These are phyloP conservation scores for Mycena capillaripes DNA, from an alignment of 768 basidiomycete species.

Conservation along the genomic window DNA sequence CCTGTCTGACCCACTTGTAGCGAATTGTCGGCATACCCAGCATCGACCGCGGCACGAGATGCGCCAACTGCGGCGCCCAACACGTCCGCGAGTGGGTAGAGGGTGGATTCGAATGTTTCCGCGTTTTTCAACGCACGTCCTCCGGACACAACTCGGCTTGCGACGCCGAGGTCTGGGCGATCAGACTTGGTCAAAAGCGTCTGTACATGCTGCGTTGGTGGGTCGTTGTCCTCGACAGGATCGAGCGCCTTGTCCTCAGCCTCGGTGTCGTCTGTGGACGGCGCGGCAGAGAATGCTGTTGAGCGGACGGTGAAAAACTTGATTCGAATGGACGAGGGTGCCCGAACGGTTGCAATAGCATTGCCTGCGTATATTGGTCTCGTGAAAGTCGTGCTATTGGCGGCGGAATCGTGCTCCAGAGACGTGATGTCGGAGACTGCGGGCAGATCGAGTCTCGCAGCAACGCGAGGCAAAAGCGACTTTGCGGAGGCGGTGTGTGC, in stretches of 20 bases:
- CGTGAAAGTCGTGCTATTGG: slow-evolving; percentile 86
- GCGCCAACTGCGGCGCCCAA: slow-evolving; percentile 97
- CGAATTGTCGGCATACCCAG: slow-evolving; percentile 98
- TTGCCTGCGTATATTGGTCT: slow-evolving; percentile 99
- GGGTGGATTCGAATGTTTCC: slow-evolving; percentile 88
- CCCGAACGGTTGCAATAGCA: slow-evolving; percentile 93
- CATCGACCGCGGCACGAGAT: slow-evolving; percentile 98
- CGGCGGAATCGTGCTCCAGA: slow-evolving; percentile 77
- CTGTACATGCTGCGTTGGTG: slow-evolving; percentile 73
- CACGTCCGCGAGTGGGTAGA: slow-evolving; percentile 93
- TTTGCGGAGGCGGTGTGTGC: slow-evolving; percentile 94
- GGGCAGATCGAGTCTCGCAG: slow-evolving; percentile 89
- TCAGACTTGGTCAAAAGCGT: slow-evolving; percentile 90
- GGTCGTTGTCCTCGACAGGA: slow-evolving; percentile 71
- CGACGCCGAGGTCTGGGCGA: slow-evolving; percentile 92
- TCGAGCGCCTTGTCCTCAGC: slow-evolving; percentile 75
- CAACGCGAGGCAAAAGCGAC: slow-evolving; percentile 92
- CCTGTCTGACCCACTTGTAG: slow-evolving; percentile 99
- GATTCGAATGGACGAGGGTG: slow-evolving; percentile 79
- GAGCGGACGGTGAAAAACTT: slow-evolving; percentile 97
- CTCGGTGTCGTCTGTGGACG: slow-evolving; percentile 63
- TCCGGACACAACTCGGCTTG: slow-evolving; percentile 92
- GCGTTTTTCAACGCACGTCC: slow-evolving; percentile 96
- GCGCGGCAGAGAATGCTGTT: slow-evolving; percentile 87
- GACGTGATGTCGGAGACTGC: slow-evolving; percentile 93